Percentiles rank a stretch among this genome's conserved stretches.
Conservation (phyloP, 345 rosid species). For the Boechera stricta region DNA sequence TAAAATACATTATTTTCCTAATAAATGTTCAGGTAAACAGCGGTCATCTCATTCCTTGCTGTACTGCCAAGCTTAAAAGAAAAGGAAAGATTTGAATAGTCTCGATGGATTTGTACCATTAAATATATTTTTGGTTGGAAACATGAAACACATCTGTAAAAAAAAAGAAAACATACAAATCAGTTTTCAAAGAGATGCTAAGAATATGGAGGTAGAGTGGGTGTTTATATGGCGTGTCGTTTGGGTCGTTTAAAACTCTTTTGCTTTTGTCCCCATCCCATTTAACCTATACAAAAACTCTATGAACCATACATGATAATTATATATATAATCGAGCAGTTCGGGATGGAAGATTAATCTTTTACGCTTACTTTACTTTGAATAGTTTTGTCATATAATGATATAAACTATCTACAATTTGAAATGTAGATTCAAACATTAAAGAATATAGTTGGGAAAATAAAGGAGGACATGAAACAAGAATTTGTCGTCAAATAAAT, state of each 20-base stretch:
- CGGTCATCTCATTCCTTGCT: not conserved
- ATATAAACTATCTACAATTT: no score
- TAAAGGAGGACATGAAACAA: not conserved
- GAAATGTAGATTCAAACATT: not conserved
- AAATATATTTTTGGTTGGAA: not conserved
- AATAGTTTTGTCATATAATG: no score
- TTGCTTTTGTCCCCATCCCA: not conserved
- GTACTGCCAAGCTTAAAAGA: not conserved
- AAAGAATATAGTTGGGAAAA: constrained; percentile 15
- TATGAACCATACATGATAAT: not conserved
- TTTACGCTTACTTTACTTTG: not conserved
- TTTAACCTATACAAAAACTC: not conserved
- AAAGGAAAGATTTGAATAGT: not conserved
- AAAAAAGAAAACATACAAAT: not conserved
- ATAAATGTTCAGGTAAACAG: not conserved
- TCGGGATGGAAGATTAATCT: not conserved
- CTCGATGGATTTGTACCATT: no score
- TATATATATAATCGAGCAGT: not conserved
- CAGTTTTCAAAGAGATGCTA: not conserved
- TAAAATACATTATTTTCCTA: no score
- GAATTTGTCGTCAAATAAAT: not conserved
- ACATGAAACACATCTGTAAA: not conserved
- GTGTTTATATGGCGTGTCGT: not conserved
- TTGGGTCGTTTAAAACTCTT: not conserved
- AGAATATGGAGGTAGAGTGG: not conserved